Evolutionary conservation across 176 grass and related monocot genomes (phyloP), one percentile per base, ranked within the genome.

Genomic region (Lolium rigidum): DNA sequence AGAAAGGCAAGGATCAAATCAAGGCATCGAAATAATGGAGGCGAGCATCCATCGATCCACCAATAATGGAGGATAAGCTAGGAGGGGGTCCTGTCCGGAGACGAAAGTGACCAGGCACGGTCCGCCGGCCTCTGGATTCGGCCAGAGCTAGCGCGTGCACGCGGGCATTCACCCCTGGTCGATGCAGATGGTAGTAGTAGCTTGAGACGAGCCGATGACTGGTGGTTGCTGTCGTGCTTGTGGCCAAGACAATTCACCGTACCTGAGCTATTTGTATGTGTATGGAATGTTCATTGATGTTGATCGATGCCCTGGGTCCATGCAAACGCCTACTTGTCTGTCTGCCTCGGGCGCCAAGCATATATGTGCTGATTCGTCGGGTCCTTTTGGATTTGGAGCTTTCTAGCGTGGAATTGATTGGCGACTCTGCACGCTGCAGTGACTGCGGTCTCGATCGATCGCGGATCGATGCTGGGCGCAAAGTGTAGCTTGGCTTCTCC

Each of bases 1-100:
- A 58, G 24, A 68, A 84, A 87, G 85, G 76, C 41, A 49, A 39
- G 39, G 65, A 84, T 61, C 85, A 52, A 56, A 87, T 60, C 69
- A 35, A n/a, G 47, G 73, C 60, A 80, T 84, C 82, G 60, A 81
- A 91, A 84, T 91, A 85, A 88, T 91, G 60, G 82, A 80, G 37
- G 26, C 14, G 15, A 21, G 80, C 79, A 58, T 86, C 84, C 35
- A 43, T 20, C 8, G 13, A 85, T 58, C 47, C 35, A 59, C 44
- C 89, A 87, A 84, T 84, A 87, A 84, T 87, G 68, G 85, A 78
- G 84, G 43, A 22, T 39, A 28, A 31, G 61, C 24, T 12, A 8
- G 20, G 20, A 0, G 11, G 18, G 70, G 80, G 65, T 22, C 47
- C 65, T 10, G 82, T 62, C 37, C 37, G 6, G n/a, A 65, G 47